Evolutionary conservation across 225 moss, liverwort and hornwort species (phyloP).

Genomic region (Sphagnum contortum): DNA sequence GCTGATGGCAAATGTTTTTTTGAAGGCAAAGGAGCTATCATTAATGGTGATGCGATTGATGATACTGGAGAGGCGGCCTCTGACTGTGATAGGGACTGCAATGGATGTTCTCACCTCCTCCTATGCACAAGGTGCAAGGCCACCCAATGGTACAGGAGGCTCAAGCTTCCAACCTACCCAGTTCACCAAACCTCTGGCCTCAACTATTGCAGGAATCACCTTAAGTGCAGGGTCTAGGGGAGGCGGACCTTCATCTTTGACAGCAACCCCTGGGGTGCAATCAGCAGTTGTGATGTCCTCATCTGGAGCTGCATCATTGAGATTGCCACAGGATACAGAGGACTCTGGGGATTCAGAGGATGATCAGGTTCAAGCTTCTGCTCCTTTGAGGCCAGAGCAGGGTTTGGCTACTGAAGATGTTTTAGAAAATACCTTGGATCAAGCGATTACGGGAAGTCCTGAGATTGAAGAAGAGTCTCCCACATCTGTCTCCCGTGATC

Average conservation of each 20-base stretch:
- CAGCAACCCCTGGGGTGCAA: conserved; percentile 37
- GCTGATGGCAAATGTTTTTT: not conserved
- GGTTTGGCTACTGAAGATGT: not conserved
- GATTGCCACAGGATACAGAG: conserved; percentile 2
- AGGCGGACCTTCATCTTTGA: conserved; percentile 19
- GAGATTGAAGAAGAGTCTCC: conserved; percentile 46
- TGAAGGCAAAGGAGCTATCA: conserved; percentile 79
- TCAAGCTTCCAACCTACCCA: conserved; percentile 31
- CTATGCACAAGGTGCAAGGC: conserved; percentile 57
- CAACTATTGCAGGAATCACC: conserved; percentile 19
- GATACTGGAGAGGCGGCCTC: conserved; percentile 81
- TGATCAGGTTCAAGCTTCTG: too few species aligned
- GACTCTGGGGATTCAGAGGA: conserved; percentile 26
- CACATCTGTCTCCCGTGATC: conserved; percentile 25
- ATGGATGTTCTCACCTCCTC: conserved; percentile 81
- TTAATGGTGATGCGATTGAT: conserved; percentile 76
- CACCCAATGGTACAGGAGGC: conserved; percentile 35
- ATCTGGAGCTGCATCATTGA: conserved; percentile 12
- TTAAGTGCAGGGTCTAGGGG: conserved; percentile 40
- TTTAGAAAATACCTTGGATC: conserved; percentile 30
- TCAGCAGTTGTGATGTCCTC: conserved; percentile 23
- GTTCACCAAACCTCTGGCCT: conserved; percentile 19
- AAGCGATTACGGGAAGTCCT: conserved; percentile 27
- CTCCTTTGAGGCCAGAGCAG: too few species aligned
- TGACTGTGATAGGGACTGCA: conserved; percentile 73